Conservation (phyloP, 2,329 filamentous ascomycete species). For the Diplodia sapinea region DNA sequence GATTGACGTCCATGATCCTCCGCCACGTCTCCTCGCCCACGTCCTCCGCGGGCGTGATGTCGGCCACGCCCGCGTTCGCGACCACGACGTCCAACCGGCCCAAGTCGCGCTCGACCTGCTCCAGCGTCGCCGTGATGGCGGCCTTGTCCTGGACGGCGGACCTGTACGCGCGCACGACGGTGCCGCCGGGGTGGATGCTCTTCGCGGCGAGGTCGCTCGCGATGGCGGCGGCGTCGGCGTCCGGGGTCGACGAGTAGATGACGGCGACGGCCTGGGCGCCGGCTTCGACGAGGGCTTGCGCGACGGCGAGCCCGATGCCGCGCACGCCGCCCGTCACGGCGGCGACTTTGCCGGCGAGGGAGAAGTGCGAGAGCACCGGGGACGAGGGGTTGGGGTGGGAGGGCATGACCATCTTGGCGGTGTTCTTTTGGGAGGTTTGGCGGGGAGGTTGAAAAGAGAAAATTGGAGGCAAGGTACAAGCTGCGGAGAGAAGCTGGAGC, state of each 20-base stretch:
- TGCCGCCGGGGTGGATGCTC: conserved; percentile 26
- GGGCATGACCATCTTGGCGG: conserved; percentile 29
- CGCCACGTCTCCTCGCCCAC: conserved; percentile 17
- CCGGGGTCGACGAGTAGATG: conserved; percentile 35
- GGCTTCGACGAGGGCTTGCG: conserved; percentile 32
- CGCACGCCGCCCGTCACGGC: conserved; percentile 31
- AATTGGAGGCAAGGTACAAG: neutral
- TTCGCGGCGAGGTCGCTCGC: conserved; percentile 34
- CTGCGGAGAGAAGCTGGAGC: neutral
- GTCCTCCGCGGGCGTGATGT: conserved; percentile 28
- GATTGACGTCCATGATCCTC: conserved; percentile 21
- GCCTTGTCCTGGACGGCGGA: conserved; percentile 34
- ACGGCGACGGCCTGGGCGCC: conserved; percentile 30
- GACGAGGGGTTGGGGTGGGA: conserved; percentile 18
- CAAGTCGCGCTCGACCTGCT: conserved; percentile 28
- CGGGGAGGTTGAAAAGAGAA: neutral
- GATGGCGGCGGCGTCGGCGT: conserved; percentile 32
- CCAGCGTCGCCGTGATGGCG: conserved; percentile 31
- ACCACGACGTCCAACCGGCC: conserved; percentile 32
- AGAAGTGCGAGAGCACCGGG: conserved; percentile 32
- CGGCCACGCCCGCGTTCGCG: conserved; percentile 31
- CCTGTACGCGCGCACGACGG: conserved; percentile 35
- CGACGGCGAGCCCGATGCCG: conserved; percentile 32
- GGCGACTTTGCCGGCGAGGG: conserved; percentile 31
- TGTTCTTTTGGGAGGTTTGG: neutral